Conservation (phyloP, 805 yeast species). For the Yamadazyma sp. region DNA sequence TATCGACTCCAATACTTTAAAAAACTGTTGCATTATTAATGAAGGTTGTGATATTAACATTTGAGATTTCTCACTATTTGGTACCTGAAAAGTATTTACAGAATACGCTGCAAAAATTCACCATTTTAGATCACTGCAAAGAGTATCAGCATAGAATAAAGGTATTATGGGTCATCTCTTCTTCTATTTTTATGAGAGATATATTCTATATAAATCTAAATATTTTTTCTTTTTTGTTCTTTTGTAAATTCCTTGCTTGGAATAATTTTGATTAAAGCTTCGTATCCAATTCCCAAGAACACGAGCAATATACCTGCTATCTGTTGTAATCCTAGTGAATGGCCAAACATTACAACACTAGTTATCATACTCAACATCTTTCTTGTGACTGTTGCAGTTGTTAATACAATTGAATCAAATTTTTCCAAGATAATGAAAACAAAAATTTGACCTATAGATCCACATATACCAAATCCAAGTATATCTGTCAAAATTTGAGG, state of each 20-base stretch:
- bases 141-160: too few species aligned
- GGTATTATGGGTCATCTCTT: too few species aligned
- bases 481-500: conserved; percentile 61
- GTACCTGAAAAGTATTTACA: too few species aligned
- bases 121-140: too few species aligned
- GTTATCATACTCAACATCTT: conserved; percentile 94
- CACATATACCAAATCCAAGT: conserved; percentile 66
- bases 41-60: conserved; percentile 24
- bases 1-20: conserved; percentile 2
- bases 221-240: too few species aligned
- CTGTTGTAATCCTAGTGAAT: conserved; percentile 57
- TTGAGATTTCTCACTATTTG: neutral
- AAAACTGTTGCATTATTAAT: conserved; percentile 18
- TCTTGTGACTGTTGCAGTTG: conserved; percentile 93
- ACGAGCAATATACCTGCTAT: conserved; percentile 80
- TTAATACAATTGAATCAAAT: conserved; percentile 80
- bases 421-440: conserved; percentile 79
- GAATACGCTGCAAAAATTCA: too few species aligned
- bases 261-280: conserved; percentile 46
- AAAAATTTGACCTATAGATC: conserved; percentile 93
- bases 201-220: too few species aligned
- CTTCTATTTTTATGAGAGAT: too few species aligned
- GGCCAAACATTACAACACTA: conserved; percentile 87
- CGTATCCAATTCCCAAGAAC: conserved; percentile 81
- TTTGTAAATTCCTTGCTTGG: too few species aligned